Base-by-base conservation (phyloP, 768 basidiomycete species). In the Paxillus rubicundulus region DNA sequence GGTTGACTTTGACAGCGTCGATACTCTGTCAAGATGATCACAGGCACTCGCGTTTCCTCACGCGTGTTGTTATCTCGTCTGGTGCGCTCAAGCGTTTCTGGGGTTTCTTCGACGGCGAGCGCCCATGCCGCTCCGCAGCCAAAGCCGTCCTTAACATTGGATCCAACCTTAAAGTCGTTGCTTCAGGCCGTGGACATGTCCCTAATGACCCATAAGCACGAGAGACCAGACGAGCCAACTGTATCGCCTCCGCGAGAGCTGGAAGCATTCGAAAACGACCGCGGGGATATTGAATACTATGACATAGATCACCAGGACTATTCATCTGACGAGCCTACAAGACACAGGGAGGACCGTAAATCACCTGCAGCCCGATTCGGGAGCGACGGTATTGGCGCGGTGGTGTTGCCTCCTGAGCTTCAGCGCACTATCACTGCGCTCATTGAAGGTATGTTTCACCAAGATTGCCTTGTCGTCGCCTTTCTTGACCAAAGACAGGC, bases 351-450 rank as follows among this genome's bases (percentile, higher is more conserved):
- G 64, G 79, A 67, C 40, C 73, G 82, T 47, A 88, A 88, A 64
- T 92, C 91, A 21, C 87, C 90, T 39, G 92, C 90, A 18, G 92
- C 92, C 17, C 72, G 75, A 20, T 89, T 89, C 66, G 95, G 93
- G 16, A 86, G 87, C 59, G 77, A 83, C 52, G 72, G 78, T 39
- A 77, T 91, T 44, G 89, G 91, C 9, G 72, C 84, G 40, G 82
- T 93, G 8, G 72, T 86, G 12, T 62, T 98, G 12, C 87, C 94
- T 0, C 67, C 77, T 9, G 86, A 93, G 67, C 74, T 98, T 39
- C 79, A 85, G 57, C 74, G 74, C 12, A 72, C 86, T 5, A 85
- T 97, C 45, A 77, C 78, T 52, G 60, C 68, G 9, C 75, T 94
- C 47, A 88, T 98, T 53, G 74, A 80, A 50, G 80, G 89, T 89